Conservation (phyloP, 768 basidiomycete genomes). For the Collybiopsis confluens region DNA sequence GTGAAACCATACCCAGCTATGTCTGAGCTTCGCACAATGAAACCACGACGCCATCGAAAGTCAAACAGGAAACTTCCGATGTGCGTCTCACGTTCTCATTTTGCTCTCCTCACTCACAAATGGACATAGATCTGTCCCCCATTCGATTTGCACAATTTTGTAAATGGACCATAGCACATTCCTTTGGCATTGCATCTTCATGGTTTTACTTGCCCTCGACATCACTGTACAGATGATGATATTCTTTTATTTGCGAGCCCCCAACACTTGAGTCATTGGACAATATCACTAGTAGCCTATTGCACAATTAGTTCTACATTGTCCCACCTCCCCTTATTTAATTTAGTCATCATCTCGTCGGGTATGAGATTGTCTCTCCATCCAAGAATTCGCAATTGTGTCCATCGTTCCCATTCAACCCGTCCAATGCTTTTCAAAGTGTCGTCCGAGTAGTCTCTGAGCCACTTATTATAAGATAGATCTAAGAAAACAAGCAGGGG, state of each 20-base stretch:
- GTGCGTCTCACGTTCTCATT: background rate
- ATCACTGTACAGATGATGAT: too few relatives aligned
- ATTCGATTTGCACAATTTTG: constrained; percentile 52
- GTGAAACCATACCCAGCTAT: constrained; percentile 46
- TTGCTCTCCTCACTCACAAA: constrained; percentile 9
- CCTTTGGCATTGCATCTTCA: background rate
- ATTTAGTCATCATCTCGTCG: constrained; percentile 31
- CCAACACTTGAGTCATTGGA: too few relatives aligned
- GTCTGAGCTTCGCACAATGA: constrained; percentile 33
- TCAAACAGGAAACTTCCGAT: background rate
- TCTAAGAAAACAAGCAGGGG: constrained; percentile 63
- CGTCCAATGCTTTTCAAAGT: constrained; percentile 38
- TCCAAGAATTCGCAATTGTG: constrained; percentile 48
- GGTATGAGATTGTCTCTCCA: constrained; percentile 50
- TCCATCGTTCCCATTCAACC: constrained; percentile 58
- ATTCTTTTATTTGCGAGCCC: too few relatives aligned
- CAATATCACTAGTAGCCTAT: too few relatives aligned
- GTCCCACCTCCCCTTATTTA: constrained; percentile 65
- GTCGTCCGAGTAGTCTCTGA: constrained; percentile 22
- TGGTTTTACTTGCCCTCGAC: background rate
- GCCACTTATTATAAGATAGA: constrained; percentile 62
- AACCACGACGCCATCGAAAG: constrained; percentile 14
- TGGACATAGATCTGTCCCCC: constrained; percentile 37
- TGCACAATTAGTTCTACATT: constrained; percentile 37
- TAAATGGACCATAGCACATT: constrained; percentile 25